Evolutionary conservation across 2,329 filamentous ascomycete species (phyloP).

Genomic region (Fusarium nisikadoi): DNA sequence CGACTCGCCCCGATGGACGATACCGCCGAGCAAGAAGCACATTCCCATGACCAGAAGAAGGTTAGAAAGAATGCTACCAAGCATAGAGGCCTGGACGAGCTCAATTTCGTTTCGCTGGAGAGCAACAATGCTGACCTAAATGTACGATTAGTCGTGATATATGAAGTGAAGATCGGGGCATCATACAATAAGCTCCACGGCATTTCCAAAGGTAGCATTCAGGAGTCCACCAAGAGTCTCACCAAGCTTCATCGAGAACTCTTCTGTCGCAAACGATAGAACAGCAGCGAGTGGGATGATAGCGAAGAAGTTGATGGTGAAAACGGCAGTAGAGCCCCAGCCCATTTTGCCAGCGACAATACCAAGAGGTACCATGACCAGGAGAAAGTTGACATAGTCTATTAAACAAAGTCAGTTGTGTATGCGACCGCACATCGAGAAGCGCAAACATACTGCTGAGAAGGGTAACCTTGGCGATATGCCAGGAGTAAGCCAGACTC

Average conservation of each 20-base stretch:
- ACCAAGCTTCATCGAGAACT: slow-evolving; percentile 77
- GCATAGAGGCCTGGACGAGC: slow-evolving; percentile 97
- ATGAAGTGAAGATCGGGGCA: not conserved
- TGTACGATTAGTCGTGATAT: slow-evolving; percentile 12
- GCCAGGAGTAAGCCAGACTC: slow-evolving; percentile 61
- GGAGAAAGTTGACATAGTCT: slow-evolving; percentile 75
- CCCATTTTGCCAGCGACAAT: slow-evolving; percentile 71
- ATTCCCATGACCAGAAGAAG: slow-evolving; percentile 87
- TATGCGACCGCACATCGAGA: not conserved
- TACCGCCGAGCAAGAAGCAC: slow-evolving; percentile 81
- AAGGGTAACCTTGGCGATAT: slow-evolving; percentile 66
- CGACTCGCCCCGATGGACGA: slow-evolving; percentile 67
- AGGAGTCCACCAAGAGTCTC: slow-evolving; percentile 78
- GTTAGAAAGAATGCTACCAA: slow-evolving; percentile 95
- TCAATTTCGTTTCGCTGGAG: slow-evolving; percentile 86
- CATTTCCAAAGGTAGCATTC: slow-evolving; percentile 83
- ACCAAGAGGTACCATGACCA: slow-evolving; percentile 79
- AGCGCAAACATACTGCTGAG: slow-evolving; percentile 63
- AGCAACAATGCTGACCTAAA: slow-evolving; percentile 89
- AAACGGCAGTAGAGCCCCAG: slow-evolving; percentile 75
- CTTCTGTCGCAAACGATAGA: slow-evolving; percentile 81
- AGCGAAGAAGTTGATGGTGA: slow-evolving; percentile 82
- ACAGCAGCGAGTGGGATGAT: slow-evolving; percentile 81
- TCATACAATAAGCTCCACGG: slow-evolving; percentile 79
- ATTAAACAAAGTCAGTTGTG: slow-evolving; percentile 11